Evolutionary conservation across 495 filamentous ascomycete genomes (phyloP), one percentile per base, ranked within the genome.

Genomic region (Trichocladium antarcticum): DNA sequence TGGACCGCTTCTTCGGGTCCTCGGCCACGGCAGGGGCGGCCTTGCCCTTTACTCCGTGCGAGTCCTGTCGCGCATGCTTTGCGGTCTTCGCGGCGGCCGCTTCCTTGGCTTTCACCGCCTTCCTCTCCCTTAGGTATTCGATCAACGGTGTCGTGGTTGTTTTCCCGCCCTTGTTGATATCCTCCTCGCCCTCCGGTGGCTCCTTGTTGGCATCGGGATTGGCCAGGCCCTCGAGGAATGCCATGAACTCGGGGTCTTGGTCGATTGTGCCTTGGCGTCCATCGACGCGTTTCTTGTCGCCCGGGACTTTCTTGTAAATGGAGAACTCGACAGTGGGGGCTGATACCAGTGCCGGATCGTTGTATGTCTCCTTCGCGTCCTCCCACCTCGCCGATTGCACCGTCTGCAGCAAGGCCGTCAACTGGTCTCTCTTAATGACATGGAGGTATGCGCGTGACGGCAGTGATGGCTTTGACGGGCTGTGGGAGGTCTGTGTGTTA

Each of bases 251-350:
- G 0, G 83, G 79, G 61, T 98, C 92, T 57, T 90, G 87, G 55
- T 98, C 92, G 49, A 98, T 96, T 5, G 87, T 93, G 37, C 93
- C 92, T 62, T 94, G 86, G 3, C 90, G 81, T 49, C 77, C 77
- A 72, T 98, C 92, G 39, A 78, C 76, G 19, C 87, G 81, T 57
- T 75, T 82, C 50, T 81, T 84, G 6, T 59, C 65, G 6, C 73
- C 72, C 14, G 93, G 87, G 0, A 83, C 75, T 54, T 87, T 85
- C 42, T 85, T 83, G 64, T 88, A 92, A 3, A 84, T 78, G 20
- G 92, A 78, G 58, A 86, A 84, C 58, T 96, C 89, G 12, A 95
- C 68, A 9, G 74, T 71, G 0, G 89, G 89, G 14, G 83, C 85
- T 0, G 81, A 82, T 22, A 88, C 62, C 6, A 90, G 76, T 14